phyloP scores from a whole-genome alignment of 2,329 filamentous ascomycete species.

The Epichloe gansuensis region DNA sequence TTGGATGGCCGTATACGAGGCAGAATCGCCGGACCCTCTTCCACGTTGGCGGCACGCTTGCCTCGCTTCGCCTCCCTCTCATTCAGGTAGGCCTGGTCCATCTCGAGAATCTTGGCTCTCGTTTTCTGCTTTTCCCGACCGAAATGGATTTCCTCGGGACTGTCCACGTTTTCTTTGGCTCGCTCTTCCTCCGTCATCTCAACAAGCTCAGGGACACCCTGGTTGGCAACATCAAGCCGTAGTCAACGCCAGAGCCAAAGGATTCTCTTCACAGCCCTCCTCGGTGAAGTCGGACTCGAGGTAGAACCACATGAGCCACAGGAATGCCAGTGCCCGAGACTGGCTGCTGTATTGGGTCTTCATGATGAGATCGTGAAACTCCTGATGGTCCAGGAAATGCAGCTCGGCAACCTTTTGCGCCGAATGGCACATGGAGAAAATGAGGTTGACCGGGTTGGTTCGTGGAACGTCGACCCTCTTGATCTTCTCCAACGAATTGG shows the following conservation, averaged over 20 bases:
- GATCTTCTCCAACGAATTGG: conserved; percentile 71
- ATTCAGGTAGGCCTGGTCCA: conserved; percentile 57
- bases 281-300: conserved; percentile 89
- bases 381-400: conserved; percentile 72
- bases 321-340: conserved; percentile 75
- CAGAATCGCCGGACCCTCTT: conserved; percentile 47
- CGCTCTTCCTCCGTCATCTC: conserved; percentile 55
- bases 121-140: conserved; percentile 63
- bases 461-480: conserved; percentile 52
- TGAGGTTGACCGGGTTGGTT: conserved; percentile 93
- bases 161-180: conserved; percentile 61
- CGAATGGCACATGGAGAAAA: conserved; percentile 85
- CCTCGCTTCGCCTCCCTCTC: conserved; percentile 49
- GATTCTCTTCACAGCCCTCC: conserved; percentile 79
- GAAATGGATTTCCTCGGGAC: conserved; percentile 55
- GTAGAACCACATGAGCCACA: conserved; percentile 99
- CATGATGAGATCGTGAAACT: conserved; percentile 98
- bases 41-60: conserved; percentile 28
- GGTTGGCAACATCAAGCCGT: conserved; percentile 51
- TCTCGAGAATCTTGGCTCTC: conserved; percentile 61
- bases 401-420: conserved; percentile 85
- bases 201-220: conserved; percentile 56
- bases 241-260: conserved; percentile 63
- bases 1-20: conserved; percentile 51
- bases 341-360: conserved; percentile 68